A percentile compares a stretch with the other conserved stretches of the same genome.
Conservation (phyloP, 2,329 filamentous ascomycete species). For the Penicillium rolfsii region DNA sequence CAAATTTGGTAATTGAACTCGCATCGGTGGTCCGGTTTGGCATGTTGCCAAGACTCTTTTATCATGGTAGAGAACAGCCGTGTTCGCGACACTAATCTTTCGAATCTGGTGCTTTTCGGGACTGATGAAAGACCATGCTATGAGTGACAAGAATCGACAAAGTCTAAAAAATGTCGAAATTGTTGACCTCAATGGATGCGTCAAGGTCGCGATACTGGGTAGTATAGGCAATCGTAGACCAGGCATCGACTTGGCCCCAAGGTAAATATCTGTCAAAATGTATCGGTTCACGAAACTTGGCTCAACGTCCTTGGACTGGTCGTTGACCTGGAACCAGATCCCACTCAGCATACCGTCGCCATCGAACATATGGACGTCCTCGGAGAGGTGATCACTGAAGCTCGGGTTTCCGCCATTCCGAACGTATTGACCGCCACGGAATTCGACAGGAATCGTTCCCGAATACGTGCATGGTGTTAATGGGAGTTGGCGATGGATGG, state of each 20-base stretch:
- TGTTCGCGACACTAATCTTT: slow-evolving; percentile 73
- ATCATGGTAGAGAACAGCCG: slow-evolving; percentile 67
- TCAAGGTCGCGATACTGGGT: slow-evolving; percentile 41
- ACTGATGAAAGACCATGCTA: not conserved
- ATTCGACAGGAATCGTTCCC: slow-evolving; percentile 65
- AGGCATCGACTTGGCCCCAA: slow-evolving; percentile 55
- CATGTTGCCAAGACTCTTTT: slow-evolving; percentile 70
- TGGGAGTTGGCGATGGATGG: slow-evolving; percentile 59
- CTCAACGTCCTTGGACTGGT: slow-evolving; percentile 45
- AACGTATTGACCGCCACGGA: slow-evolving; percentile 71
- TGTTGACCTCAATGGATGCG: not conserved
- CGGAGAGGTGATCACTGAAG: slow-evolving; percentile 62
- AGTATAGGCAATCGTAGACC: slow-evolving; percentile 60
- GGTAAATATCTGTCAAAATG: slow-evolving; percentile 67
- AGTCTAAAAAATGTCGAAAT: slow-evolving; percentile 2
- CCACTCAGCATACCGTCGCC: slow-evolving; percentile 75
- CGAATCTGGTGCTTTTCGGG: slow-evolving; percentile 59
- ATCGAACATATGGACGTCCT: slow-evolving; percentile 74
- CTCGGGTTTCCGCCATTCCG: slow-evolving; percentile 70
- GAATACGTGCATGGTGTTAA: slow-evolving; percentile 61
- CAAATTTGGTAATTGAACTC: slow-evolving; percentile 64
- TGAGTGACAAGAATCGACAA: not conserved
- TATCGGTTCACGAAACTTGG: slow-evolving; percentile 72
- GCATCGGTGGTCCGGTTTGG: slow-evolving; percentile 71
- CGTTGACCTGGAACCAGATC: slow-evolving; percentile 59